Percentiles rank a stretch among this genome's conserved stretches.
Conservation (phyloP, 2,329 filamentous ascomycete genomes). For the Amphichorda felina region DNA sequence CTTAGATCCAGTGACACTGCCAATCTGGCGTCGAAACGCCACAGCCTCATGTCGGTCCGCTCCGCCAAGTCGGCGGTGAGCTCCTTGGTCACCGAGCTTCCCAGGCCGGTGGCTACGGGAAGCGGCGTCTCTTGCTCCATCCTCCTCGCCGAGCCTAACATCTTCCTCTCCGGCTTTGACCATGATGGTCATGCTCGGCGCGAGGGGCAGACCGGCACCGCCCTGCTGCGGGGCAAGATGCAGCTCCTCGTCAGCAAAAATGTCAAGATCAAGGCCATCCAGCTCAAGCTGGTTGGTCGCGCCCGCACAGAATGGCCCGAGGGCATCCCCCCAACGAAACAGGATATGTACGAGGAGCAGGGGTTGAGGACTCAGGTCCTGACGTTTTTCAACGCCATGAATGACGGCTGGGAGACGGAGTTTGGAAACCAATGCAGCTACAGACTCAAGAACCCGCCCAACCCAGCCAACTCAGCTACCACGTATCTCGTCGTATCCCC, state of each 20-base stretch:
- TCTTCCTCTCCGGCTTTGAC: slow-evolving; percentile 71
- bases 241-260: slow-evolving; percentile 77
- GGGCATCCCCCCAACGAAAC: slow-evolving; percentile 79
- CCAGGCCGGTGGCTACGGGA: slow-evolving; percentile 68
- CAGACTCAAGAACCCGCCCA: slow-evolving; percentile 27
- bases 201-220: slow-evolving; percentile 56
- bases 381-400: slow-evolving; percentile 80
- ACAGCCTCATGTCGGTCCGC: slow-evolving; percentile 38
- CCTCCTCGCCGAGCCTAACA: slow-evolving; percentile 63
- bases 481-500: slow-evolving; percentile 15
- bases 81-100: slow-evolving; percentile 39
- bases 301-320: slow-evolving; percentile 94
- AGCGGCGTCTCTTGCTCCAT: slow-evolving; percentile 67
- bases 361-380: slow-evolving; percentile 78
- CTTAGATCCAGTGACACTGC: background rate
- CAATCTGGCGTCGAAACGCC: slow-evolving; percentile 22
- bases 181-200: slow-evolving; percentile 44
- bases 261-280: slow-evolving; percentile 85
- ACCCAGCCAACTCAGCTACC: slow-evolving; percentile 21
- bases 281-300: slow-evolving; percentile 73
- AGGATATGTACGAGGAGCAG: slow-evolving; percentile 73
- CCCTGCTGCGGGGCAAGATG: slow-evolving; percentile 75
- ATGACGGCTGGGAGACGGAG: slow-evolving; percentile 46
- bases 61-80: slow-evolving; percentile 38
- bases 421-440: slow-evolving; percentile 54